These are phyloP conservation scores for Cairneyella variabilis DNA, from an alignment of 495 filamentous ascomycete species.

Conservation along the genomic window DNA sequence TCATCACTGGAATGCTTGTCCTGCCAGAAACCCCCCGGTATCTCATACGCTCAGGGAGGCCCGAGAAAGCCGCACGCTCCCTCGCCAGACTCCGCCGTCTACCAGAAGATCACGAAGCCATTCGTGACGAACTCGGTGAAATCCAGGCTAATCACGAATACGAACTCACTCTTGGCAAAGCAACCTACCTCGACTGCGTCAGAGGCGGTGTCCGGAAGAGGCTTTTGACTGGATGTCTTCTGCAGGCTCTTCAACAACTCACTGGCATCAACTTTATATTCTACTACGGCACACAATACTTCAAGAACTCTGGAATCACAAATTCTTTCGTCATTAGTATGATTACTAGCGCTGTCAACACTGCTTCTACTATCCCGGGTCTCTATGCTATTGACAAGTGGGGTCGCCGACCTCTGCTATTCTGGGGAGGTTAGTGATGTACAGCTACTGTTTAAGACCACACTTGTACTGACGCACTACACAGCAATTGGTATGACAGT, in stretches of 20 bases:
- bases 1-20: conserved; percentile 69
- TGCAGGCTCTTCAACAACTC: conserved; percentile 79
- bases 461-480: too few relatives aligned
- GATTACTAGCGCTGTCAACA: conserved; percentile 68
- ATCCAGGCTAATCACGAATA: conserved; percentile 78
- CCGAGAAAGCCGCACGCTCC: conserved; percentile 58
- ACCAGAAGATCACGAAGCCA: conserved; percentile 53
- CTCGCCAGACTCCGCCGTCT: conserved; percentile 67
- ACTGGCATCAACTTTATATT: conserved; percentile 58
- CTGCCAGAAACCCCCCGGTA: conserved; percentile 84
- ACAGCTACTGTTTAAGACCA: too few relatives aligned
- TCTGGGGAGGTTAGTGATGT: conserved; percentile 56
- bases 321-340: conserved; percentile 64
- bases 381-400: conserved; percentile 69
- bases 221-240: conserved; percentile 66
- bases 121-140: conserved; percentile 67
- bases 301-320: conserved; percentile 61
- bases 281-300: conserved; percentile 76
- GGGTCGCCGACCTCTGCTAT: conserved; percentile 65
- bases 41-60: conserved; percentile 65
- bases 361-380: conserved; percentile 64
- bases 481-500: conserved; percentile 61
- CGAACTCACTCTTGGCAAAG: conserved; percentile 53
- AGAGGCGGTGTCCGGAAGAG: conserved; percentile 58
- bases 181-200: conserved; percentile 68